phyloP scores from a whole-genome alignment of 805 yeast genomes.

The Starmerella sp. region DNA sequence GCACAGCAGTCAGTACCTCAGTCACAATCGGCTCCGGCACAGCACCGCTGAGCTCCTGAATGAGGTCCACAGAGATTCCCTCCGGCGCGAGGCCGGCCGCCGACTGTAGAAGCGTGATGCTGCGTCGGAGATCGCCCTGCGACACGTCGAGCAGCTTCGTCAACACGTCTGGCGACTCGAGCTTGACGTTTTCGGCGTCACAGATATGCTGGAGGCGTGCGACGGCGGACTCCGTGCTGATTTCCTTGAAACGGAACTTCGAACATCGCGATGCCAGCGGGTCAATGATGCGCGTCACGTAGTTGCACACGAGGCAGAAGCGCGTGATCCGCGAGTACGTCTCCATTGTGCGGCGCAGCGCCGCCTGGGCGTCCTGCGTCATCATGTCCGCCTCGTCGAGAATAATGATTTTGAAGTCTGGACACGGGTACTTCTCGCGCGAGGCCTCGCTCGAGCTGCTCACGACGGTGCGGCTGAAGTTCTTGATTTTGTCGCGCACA shows the following conservation, averaged over 20 bases:
- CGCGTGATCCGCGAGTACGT: conserved; percentile 64
- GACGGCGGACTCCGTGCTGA: conserved; percentile 62
- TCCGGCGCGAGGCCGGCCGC: conserved; percentile 34
- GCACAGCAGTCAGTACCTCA: conserved; percentile 33
- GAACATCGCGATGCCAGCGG: conserved; percentile 96
- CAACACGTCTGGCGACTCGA: conserved; percentile 40
- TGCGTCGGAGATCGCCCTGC: conserved; percentile 84
- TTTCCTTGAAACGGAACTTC: conserved; percentile 76
- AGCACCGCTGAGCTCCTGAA: conserved; percentile 68
- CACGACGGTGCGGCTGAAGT: conserved; percentile 77
- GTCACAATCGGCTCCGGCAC: conserved; percentile 43
- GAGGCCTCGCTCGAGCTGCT: conserved; percentile 69
- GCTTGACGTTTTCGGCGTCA: conserved; percentile 36
- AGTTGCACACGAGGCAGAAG: conserved; percentile 89
- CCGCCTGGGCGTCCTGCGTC: conserved; percentile 92
- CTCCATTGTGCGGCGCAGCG: conserved; percentile 75
- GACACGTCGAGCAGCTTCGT: conserved; percentile 58
- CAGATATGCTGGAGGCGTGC: conserved; percentile 54
- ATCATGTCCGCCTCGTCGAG: conserved; percentile 93
- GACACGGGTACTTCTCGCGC: conserved; percentile 73
- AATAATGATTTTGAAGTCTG: conserved; percentile 87
- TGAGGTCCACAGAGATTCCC: conserved; percentile 35
- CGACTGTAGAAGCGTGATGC: conserved; percentile 81
- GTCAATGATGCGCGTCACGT: conserved; percentile 91
- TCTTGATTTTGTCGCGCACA: conserved; percentile 94